Conservation (phyloP, 108 stramenopile species). For the Cyclotella baltica region DNA sequence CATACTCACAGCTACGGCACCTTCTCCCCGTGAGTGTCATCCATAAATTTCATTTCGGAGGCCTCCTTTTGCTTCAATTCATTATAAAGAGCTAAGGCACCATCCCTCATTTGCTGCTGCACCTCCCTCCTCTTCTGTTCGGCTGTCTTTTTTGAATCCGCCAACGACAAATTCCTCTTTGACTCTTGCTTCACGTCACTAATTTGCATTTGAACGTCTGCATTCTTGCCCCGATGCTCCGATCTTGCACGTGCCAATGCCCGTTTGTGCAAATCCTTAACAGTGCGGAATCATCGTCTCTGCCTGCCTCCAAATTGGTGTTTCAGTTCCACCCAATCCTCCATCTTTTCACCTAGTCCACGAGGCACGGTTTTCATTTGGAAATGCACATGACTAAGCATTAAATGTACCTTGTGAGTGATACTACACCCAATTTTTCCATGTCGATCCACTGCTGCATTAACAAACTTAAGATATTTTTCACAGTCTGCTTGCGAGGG, state of each 20-base stretch:
- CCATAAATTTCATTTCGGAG: too few species aligned
- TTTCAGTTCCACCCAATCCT: slow-evolving; percentile 6
- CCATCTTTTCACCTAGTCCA: slow-evolving; percentile 10
- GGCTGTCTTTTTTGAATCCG: too few species aligned
- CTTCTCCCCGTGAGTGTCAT: too few species aligned
- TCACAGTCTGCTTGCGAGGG: neutral
- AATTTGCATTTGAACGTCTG: too few species aligned
- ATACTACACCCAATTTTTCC: neutral
- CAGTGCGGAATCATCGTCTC: neutral
- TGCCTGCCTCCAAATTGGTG: neutral
- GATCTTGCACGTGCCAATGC: neutral
- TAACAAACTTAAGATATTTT: neutral
- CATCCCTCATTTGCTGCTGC: too few species aligned
- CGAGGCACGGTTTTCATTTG: slow-evolving; percentile 1
- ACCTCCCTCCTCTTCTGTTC: too few species aligned
- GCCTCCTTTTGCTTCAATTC: too few species aligned
- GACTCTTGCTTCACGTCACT: too few species aligned
- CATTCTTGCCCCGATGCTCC: neutral
- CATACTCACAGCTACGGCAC: too few species aligned
- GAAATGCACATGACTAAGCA: neutral
- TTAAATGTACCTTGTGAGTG: neutral
- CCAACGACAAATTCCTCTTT: too few species aligned
- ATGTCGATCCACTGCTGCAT: neutral
- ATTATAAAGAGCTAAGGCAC: too few species aligned
- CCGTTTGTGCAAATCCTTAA: neutral